A percentile compares a stretch with the other conserved stretches of the same genome.
Evolutionary conservation across 257 asterid species (phyloP).

Genomic region (Jasminum sambac): DNA sequence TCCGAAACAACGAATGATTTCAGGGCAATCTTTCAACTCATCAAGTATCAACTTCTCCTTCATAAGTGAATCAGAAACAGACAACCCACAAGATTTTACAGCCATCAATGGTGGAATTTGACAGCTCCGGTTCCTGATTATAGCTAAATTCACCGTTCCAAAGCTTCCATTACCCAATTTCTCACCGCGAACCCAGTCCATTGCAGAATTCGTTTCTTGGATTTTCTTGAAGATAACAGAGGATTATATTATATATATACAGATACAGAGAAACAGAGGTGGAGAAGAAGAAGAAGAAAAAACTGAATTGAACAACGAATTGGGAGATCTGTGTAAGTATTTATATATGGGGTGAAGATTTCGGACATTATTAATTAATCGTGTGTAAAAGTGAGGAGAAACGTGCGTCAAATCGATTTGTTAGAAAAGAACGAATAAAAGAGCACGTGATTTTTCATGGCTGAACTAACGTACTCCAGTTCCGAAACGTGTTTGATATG

Average conservation of each 20-base stretch:
- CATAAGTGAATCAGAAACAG: constrained; percentile 20
- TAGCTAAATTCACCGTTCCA: constrained; percentile 19
- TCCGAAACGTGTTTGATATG: neutral
- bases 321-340: no score
- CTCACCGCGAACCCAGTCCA: constrained; percentile 27
- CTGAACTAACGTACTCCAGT: neutral
- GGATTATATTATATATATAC: neutral
- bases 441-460: neutral
- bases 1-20: constrained; percentile 21
- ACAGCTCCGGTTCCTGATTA: constrained; percentile 6
- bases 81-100: constrained; percentile 8
- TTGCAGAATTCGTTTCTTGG: neutral
- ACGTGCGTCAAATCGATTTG: neutral
- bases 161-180: constrained; percentile 23
- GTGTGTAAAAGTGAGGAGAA: neutral
- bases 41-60: constrained; percentile 21
- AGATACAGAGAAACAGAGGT: no score
- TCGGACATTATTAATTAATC: neutral
- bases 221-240: neutral
- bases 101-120: constrained; percentile 19
- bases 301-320: no score
- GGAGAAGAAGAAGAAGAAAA: no score
- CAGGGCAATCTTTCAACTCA: constrained; percentile 21
- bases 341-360: neutral
- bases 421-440: neutral